A percentile compares a stretch with the other conserved stretches of the same genome.
These are phyloP conservation scores for Teratosphaeria zuluensis DNA, from an alignment of 2,329 filamentous ascomycete genomes.

Conservation along the genomic window DNA sequence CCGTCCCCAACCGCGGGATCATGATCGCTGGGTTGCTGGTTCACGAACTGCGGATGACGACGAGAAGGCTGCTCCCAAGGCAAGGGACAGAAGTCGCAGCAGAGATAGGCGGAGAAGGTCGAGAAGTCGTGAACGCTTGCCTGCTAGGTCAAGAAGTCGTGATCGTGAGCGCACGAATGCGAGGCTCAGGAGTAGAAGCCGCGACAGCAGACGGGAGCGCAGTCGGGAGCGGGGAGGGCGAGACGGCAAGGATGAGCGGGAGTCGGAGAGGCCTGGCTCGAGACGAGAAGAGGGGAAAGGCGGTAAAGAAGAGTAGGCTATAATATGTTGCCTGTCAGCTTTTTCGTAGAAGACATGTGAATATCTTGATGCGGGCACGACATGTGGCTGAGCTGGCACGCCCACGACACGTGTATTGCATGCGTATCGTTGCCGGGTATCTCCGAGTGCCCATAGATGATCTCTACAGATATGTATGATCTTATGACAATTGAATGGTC, in stretches of 20 bases:
- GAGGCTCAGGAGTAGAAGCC: neutral
- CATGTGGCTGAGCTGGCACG: too few species aligned
- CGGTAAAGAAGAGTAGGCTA: neutral
- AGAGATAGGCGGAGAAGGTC: constrained; percentile 3
- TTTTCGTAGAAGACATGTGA: neutral
- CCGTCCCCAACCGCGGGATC: constrained; percentile 4
- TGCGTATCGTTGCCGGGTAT: too few species aligned
- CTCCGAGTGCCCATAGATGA: too few species aligned
- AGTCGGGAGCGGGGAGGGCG: constrained; percentile 5
- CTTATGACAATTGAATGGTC: too few species aligned
- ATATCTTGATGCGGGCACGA: neutral
- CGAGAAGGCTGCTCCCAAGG: constrained; percentile 8
- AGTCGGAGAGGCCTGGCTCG: neutral
- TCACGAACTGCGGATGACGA: constrained; percentile 6
- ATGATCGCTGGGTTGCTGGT: constrained; percentile 7
- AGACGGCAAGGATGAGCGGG: neutral
- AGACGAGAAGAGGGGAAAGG: neutral
- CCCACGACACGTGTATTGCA: too few species aligned
- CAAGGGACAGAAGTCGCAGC: constrained; percentile 18
- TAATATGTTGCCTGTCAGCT: too few species aligned
- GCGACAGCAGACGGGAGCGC: constrained; percentile 5
- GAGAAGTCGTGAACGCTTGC: constrained; percentile 3
- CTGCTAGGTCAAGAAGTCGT: constrained; percentile 2
- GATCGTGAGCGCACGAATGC: constrained; percentile 2
- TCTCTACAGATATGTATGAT: too few species aligned